Evolutionary conservation across 2,329 filamentous ascomycete genomes (phyloP), one percentile per base, ranked within the genome.

Genomic region (Teratosphaeriaceae sp.): DNA sequence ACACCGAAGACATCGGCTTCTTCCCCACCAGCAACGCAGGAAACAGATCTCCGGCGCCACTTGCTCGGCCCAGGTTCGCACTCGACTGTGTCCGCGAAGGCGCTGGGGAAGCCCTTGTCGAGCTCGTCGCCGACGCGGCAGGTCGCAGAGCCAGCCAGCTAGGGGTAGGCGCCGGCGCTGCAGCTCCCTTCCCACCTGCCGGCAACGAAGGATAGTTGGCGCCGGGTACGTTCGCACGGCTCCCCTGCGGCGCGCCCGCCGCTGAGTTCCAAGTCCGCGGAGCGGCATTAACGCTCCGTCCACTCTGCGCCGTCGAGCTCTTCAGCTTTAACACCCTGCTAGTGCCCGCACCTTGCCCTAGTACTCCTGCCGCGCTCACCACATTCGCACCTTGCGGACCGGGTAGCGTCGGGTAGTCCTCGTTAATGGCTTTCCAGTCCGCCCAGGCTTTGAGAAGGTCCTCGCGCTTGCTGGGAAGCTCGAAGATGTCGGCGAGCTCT

Each of bases 341-440:
- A 64, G 80, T 80, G 26, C 74, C 72, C 51, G 72, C 59, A 46
- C 84, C 79, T 45, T 62, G 66, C 44, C 63, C 65, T 26, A 69
- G 64, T 4, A 71, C 60, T 13, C 65, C 65, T 19, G 67, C 65
- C 2, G 67, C 64, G 35, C 73, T 64, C 3, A 68, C 69, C 20
- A 82, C 80, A 27, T 81, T 74, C 65, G 83, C 78, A 39, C 84
- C 83, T 42, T 78, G 76, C 1, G 86, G 75, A 0, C 84, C 84
- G 1, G 90, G 89, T 1, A 97, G 71, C 1, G 85, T 87, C 0
- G 90, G 90, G 54, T 96, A 97, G 62, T 96, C 89, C 65, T 96
- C 89, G 53, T 94, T 94, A 66, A 94, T 92, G 27, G 88, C 88
- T 36, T 87, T 86, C 87, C 90, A 96, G 65, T 95, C 86, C 54